Conservation (phyloP, 768 basidiomycete species). For the Suillus tomentosus region DNA sequence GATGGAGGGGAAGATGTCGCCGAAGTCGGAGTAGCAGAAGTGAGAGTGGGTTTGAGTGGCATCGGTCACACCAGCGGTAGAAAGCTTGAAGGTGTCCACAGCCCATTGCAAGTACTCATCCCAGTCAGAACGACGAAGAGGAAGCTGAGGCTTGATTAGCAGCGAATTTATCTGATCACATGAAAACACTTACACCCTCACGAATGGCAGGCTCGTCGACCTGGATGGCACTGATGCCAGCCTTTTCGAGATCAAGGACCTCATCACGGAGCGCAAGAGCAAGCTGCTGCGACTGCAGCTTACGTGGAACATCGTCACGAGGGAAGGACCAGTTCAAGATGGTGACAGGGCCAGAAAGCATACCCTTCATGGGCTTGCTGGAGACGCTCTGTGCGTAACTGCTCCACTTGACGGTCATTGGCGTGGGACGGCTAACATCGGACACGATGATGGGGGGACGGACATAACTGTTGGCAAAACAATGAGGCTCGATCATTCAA, state of each 20-base stretch:
- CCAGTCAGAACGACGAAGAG: constrained; percentile 96
- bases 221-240: constrained; percentile 96
- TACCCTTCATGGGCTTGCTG: constrained; percentile 96
- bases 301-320: constrained; percentile 94
- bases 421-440: constrained; percentile 87
- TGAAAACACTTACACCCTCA: constrained; percentile 74
- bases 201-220: constrained; percentile 99
- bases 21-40: constrained; percentile 99
- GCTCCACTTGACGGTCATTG: constrained; percentile 98
- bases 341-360: constrained; percentile 97
- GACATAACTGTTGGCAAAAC: constrained; percentile 65
- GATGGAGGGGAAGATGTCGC: constrained; percentile 97
- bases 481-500: constrained; percentile 16
- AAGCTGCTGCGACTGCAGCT: constrained; percentile 97
- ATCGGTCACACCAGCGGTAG: constrained; percentile 94
- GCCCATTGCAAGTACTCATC: constrained; percentile 96
- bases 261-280: constrained; percentile 98
- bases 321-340: constrained; percentile 99
- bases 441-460: constrained; percentile 98
- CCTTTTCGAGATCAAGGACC: constrained; percentile 95
- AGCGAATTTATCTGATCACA: not conserved
- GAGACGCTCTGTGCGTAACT: constrained; percentile 95
- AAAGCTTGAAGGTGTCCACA: constrained; percentile 97
- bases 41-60: constrained; percentile 97
- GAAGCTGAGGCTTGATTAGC: constrained; percentile 55